Evolutionary conservation across 2,329 filamentous ascomycete genomes (phyloP), one percentile per base, ranked within the genome.

Genomic region (Decorospora gaudefroyi): DNA sequence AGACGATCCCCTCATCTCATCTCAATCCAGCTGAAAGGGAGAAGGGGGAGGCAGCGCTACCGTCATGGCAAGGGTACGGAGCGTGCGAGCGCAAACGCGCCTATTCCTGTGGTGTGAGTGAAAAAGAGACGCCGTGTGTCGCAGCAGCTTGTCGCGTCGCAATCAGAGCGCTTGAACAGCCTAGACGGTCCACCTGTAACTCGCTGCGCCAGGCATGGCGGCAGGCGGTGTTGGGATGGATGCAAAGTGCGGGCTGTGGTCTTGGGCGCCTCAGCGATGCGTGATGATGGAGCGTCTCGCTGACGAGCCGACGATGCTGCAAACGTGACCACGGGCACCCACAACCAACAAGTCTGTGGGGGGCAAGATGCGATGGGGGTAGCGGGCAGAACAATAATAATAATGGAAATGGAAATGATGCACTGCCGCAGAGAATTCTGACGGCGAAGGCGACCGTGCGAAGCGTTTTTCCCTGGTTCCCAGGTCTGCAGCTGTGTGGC

Each of bases 51-150:
- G 39, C 27, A 45, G 45, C 37, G 46, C 30, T 43, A 42, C 54
- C 27, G 29, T 32, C 25, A 49, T 37, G 37, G 43, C 46, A n/a
- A n/a, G n/a, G n/a, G n/a, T n/a, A 39, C 46, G 32, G 43, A 48
- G 37, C 42, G 33, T 32, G 39, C 25, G 41, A 40, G 23, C 31
- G 38, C 48, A 46, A 31, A 45, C 48, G 51, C 40, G 43, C 25
- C 36, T 26, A 34, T n/a, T n/a, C n/a, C n/a, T n/a, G n/a, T n/a
- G n/a, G 28, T 19, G 37, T 7, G 27, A 23, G 34, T 35, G 18
- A 42, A 54, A 46, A 60, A 54, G 58, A 51, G 56, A 56, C 49
- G 52, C 53, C 55, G 55, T 56, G 55, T 57, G 54, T 58, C 46
- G 56, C 56, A 57, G 51, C 43, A 49, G 49, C 37, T 18, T 7